Percentiles rank a stretch among this genome's conserved stretches.
Evolutionary conservation across 2,329 filamentous ascomycete genomes (phyloP).

Genomic region (Exutisphaerella laricina): DNA sequence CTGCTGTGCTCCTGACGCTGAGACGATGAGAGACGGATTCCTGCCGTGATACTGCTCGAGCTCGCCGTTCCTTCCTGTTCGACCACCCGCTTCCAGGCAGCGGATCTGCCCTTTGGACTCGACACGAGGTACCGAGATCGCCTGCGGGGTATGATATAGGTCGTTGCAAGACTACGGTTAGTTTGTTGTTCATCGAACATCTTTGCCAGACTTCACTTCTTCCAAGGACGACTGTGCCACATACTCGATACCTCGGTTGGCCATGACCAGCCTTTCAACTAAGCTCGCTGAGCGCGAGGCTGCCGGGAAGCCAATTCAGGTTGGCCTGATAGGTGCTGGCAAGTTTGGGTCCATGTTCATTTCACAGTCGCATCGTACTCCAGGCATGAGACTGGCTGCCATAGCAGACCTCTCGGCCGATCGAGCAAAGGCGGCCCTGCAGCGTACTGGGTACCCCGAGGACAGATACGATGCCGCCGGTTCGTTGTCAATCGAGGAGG

Average conservation of each 20-base stretch:
- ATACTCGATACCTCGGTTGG: not conserved
- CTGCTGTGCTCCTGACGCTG: no score
- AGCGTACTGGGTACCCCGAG: constrained; percentile 38
- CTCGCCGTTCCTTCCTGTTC: no score
- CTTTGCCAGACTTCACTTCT: no score
- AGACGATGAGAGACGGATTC: no score
- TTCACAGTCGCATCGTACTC: constrained; percentile 41
- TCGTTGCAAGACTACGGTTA: not conserved
- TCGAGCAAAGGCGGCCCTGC: constrained; percentile 38
- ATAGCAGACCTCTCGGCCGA: constrained; percentile 43
- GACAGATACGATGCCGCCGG: constrained; percentile 37
- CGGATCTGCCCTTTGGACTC: not conserved
- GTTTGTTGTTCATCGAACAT: not conserved
- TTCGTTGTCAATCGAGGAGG: constrained; percentile 35
- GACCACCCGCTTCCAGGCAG: no score
- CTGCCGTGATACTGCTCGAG: no score
- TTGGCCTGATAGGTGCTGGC: constrained; percentile 44
- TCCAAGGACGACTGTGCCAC: not conserved
- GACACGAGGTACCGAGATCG: constrained; percentile 10
- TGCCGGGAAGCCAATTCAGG: constrained; percentile 37
- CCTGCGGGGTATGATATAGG: constrained; percentile 11
- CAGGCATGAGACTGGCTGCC: constrained; percentile 40
- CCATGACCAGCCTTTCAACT: constrained; percentile 39
- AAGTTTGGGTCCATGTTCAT: constrained; percentile 48
- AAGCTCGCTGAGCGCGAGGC: constrained; percentile 40